Evolutionary conservation across 2,329 filamentous ascomycete species (phyloP).

Genomic region (Aspergillus ochraceoroseus): DNA sequence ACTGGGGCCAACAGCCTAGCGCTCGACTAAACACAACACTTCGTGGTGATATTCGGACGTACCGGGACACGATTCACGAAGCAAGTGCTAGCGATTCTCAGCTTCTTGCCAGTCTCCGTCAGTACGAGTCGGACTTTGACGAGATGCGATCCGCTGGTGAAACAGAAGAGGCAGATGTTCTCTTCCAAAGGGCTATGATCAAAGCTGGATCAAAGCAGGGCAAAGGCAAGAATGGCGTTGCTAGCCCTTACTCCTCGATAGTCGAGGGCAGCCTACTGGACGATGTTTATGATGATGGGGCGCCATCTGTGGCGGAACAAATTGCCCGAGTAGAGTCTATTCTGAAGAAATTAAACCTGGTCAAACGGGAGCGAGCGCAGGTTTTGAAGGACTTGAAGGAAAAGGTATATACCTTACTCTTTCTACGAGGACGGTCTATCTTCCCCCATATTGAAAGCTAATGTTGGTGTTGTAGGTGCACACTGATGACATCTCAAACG

Average conservation of each 20-base stretch:
- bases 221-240: constrained; percentile 58
- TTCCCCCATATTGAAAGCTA: background rate
- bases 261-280: constrained; percentile 78
- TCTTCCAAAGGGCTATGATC: constrained; percentile 82
- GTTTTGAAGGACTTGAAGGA: constrained; percentile 96
- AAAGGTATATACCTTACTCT: constrained; percentile 79
- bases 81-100: constrained; percentile 81
- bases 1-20: constrained; percentile 97
- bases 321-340: constrained; percentile 84
- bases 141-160: constrained; percentile 91
- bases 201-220: constrained; percentile 60
- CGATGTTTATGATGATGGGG: constrained; percentile 79
- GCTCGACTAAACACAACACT: constrained; percentile 82
- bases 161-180: constrained; percentile 75
- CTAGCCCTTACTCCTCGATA: constrained; percentile 53
- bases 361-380: constrained; percentile 87
- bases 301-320: constrained; percentile 78
- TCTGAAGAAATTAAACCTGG: constrained; percentile 80
- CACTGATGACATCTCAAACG: constrained; percentile 94
- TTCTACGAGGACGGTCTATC: too few relatives aligned
- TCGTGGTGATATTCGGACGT: constrained; percentile 78
- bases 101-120: constrained; percentile 73
- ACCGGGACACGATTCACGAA: constrained; percentile 83
- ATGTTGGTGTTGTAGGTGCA: constrained; percentile 60
- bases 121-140: constrained; percentile 83